Base-by-base conservation (phyloP, 352 stramenopile genomes). In the Globisporangium cystogenes region DNA sequence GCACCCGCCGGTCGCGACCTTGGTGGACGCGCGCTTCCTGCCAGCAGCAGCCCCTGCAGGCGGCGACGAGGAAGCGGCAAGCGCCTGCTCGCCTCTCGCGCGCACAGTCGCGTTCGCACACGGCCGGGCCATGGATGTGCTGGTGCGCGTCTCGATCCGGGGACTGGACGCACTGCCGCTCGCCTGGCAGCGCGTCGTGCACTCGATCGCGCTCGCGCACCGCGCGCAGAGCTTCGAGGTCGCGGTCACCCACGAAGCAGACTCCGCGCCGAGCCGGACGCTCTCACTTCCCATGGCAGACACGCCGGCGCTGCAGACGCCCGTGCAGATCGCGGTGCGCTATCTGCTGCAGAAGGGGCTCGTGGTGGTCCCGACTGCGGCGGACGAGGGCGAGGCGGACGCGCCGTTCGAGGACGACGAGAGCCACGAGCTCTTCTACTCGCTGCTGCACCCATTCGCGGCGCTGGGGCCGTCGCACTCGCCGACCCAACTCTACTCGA, bases 311-410 rank as follows among this genome's bases (percentile, higher is more conserved):
- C 57, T 90, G 7, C 72, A 80, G 50, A 68, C 56, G 5, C 47
- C 58, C 2, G 37, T 67, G 35, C 74, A 82, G 46, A 65, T 87
- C 51, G 43, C 58, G 21, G 31, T 76, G 14, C 65, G 72, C 18
- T 87, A 75, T 35, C 58, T 86, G 31, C 52, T 87, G 43, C 72
- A 86, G 40, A 70, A 68, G 53, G 74, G 74, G 7, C 49, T 82
- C 23, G 55, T 79, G 3, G 56, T 88, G n/a, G 53, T 82, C 42
- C 72, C 74, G 1, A 52, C 70, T 2, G 1, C 41, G 47, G 15
- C 51, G 61, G 64, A 27, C 53, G 59, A 41, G 37, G 55, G 7
- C 41, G 51, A 27, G 33, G 24, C 48, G 8, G 31, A 61, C 11
- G 39, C 49, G 53, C 39, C 21, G 2, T 45, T 55, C 11, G 36